Conservation (phyloP, 2,329 filamentous ascomycete species). For the Hirsutella rhossiliensis region DNA sequence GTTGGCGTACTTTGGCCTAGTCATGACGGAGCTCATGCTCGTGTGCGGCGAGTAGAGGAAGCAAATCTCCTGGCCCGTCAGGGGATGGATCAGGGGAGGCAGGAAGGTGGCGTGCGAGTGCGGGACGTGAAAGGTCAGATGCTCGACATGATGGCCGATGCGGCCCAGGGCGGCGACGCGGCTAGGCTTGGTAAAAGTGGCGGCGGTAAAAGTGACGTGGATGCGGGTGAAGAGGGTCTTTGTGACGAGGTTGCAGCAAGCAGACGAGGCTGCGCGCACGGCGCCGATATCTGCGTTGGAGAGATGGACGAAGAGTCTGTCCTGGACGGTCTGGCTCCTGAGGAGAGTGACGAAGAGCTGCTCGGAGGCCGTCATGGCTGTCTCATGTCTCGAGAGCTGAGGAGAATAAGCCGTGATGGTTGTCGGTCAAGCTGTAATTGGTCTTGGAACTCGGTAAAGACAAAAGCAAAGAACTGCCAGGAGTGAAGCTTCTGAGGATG, state of each 20-base stretch:
- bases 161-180: constrained; percentile 63
- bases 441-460: too few relatives aligned
- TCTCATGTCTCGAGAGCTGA: constrained; percentile 27
- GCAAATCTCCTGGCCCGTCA: constrained; percentile 62
- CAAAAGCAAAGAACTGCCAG: too few relatives aligned
- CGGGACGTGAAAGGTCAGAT: constrained; percentile 64
- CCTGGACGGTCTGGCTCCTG: constrained; percentile 37
- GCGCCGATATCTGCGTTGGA: constrained; percentile 40
- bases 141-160: constrained; percentile 68
- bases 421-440: too few relatives aligned
- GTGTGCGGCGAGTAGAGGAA: constrained; percentile 75
- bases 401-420: neutral
- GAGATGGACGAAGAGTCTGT: constrained; percentile 36
- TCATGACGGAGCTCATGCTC: constrained; percentile 46
- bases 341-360: constrained; percentile 42
- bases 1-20: constrained; percentile 67
- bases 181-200: constrained; percentile 62
- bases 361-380: constrained; percentile 29
- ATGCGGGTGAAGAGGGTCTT: constrained; percentile 57
- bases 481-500: too few relatives aligned
- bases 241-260: constrained; percentile 59
- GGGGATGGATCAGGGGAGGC: constrained; percentile 69
- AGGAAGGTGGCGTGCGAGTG: constrained; percentile 71
- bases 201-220: constrained; percentile 58
- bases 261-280: constrained; percentile 55